A percentile compares a stretch with the other conserved stretches of the same genome.
Conservation (phyloP, 768 basidiomycete species). For the Podaxis sp. region DNA sequence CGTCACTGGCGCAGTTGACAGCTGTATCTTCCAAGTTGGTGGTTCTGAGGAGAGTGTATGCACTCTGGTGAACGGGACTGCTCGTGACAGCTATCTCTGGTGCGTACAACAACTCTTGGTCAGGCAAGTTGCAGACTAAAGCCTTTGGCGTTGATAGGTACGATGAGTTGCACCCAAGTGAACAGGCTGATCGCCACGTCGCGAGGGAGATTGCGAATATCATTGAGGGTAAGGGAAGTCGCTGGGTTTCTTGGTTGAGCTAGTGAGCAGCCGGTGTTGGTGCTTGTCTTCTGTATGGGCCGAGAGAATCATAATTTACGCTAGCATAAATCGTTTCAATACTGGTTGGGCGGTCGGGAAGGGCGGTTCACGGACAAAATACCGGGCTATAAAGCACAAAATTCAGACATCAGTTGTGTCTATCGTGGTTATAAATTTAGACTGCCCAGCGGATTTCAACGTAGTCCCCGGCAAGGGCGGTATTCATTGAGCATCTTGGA, state of each 20-base stretch:
- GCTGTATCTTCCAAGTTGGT: slow-evolving; percentile 44
- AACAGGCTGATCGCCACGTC: slow-evolving; percentile 55
- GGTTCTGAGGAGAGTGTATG: slow-evolving; percentile 30
- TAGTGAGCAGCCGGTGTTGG: slow-evolving; percentile 19
- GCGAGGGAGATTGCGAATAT: slow-evolving; percentile 51
- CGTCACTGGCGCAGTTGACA: slow-evolving; percentile 49
- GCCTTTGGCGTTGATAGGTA: slow-evolving; percentile 28
- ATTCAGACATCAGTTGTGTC: too few species aligned
- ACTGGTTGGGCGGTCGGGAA: background rate
- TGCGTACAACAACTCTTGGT: slow-evolving; percentile 25
- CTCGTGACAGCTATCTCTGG: slow-evolving; percentile 61
- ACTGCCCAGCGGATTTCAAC: too few species aligned
- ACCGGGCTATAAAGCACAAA: too few species aligned
- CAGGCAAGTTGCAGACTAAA: background rate
- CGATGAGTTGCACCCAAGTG: slow-evolving; percentile 62
- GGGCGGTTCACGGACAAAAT: too few species aligned
- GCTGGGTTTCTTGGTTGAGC: slow-evolving; percentile 56
- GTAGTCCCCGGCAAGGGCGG: too few species aligned
- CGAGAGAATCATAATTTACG: background rate
- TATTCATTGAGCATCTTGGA: too few species aligned
- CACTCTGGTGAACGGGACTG: slow-evolving; percentile 40
- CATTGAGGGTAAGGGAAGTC: slow-evolving; percentile 31
- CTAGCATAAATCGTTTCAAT: background rate
- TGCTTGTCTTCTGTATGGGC: background rate
- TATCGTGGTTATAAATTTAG: too few species aligned